phyloP scores from a whole-genome alignment of 805 yeast genomes.

The Pichia scutulata region DNA sequence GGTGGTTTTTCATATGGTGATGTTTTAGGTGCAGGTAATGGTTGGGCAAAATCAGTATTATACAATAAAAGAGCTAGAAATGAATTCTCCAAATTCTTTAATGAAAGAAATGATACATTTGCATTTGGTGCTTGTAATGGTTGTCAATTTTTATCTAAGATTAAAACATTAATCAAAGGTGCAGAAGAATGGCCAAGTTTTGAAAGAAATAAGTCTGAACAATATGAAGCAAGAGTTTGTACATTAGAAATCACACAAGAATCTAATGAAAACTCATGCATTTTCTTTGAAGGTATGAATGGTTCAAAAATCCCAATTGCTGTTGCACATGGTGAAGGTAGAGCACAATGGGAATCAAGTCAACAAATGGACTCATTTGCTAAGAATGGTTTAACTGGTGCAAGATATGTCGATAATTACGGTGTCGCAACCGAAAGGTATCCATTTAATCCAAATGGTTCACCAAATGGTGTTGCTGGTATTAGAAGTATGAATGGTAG shows the following conservation, averaged over 20 bases:
- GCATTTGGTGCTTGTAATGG: slow-evolving; percentile 99
- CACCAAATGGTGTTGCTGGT: slow-evolving; percentile 91
- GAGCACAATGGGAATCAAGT: slow-evolving; percentile 57
- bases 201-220: slow-evolving; percentile 86
- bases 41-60: slow-evolving; percentile 96
- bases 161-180: slow-evolving; percentile 85
- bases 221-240: slow-evolving; percentile 90
- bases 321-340: slow-evolving; percentile 98
- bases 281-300: slow-evolving; percentile 83
- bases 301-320: slow-evolving; percentile 95
- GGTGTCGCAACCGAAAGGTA: slow-evolving; percentile 75
- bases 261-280: slow-evolving; percentile 35
- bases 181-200: slow-evolving; percentile 93
- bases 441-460: slow-evolving; percentile 96
- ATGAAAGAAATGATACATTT: slow-evolving; percentile 82
- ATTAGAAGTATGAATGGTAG: slow-evolving; percentile 85
- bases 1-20: slow-evolving; percentile 99
- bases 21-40: slow-evolving; percentile 96
- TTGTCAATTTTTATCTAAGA: slow-evolving; percentile 88
- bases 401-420: slow-evolving; percentile 85
- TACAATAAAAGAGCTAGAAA: slow-evolving; percentile 70
- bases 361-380: slow-evolving; percentile 43
- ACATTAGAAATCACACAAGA: slow-evolving; percentile 71
- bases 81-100: slow-evolving; percentile 77
- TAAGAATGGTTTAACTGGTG: slow-evolving; percentile 47